Conservation (phyloP, 1,139 yeast genomes). For the Wickerhamomyces sp. region DNA sequence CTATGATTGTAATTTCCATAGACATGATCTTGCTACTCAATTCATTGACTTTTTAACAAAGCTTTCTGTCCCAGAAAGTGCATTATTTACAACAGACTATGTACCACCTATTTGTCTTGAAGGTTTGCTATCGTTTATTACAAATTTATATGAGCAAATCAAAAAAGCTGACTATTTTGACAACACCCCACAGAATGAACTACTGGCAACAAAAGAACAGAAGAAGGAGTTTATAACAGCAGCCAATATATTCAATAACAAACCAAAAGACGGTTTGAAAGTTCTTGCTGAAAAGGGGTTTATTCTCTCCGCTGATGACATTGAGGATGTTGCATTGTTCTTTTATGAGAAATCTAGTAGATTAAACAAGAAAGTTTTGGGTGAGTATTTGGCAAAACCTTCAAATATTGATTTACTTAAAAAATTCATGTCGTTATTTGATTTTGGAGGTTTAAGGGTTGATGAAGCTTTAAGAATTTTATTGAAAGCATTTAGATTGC, state of each 20-base stretch:
- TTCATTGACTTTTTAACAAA: constrained; percentile 69
- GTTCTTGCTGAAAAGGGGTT: constrained; percentile 61
- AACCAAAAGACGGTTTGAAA: constrained; percentile 71
- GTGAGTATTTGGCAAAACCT: constrained; percentile 82
- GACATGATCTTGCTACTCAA: constrained; percentile 72
- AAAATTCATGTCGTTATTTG: constrained; percentile 66
- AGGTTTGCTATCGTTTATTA: constrained; percentile 69
- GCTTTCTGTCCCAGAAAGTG: constrained; percentile 77
- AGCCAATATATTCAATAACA: constrained; percentile 67
- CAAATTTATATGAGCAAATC: constrained; percentile 59
- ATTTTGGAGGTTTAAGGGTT: constrained; percentile 72
- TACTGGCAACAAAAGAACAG: constrained; percentile 43
- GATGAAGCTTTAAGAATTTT: constrained; percentile 90
- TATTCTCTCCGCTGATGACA: constrained; percentile 48
- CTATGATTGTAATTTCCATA: constrained; percentile 89
- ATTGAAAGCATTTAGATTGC: constrained; percentile 80
- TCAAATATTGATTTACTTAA: constrained; percentile 55
- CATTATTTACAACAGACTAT: constrained; percentile 68
- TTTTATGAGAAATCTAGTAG: constrained; percentile 75
- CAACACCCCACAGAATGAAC: constrained; percentile 5
- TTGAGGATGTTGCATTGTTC: constrained; percentile 67
- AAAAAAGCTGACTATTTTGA: constrained; percentile 27
- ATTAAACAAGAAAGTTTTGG: constrained; percentile 80
- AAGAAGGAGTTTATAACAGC: constrained; percentile 73
- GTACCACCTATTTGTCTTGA: constrained; percentile 95